Evolutionary conservation across 2,329 filamentous ascomycete species (phyloP), one percentile per base, ranked within the genome.

Genomic region (Aureobasidium namibiae): DNA sequence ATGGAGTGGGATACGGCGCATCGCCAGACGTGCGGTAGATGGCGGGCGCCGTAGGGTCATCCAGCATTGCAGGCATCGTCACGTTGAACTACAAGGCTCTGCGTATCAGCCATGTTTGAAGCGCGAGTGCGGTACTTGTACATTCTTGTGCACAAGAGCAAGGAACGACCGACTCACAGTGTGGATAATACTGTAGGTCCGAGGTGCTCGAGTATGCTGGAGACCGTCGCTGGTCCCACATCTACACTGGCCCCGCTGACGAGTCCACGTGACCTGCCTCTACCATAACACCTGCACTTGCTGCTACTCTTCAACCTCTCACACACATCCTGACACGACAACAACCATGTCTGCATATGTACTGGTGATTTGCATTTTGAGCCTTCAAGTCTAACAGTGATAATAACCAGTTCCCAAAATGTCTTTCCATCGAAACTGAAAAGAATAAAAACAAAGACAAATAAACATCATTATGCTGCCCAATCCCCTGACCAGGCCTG

Each of bases 21-120:
- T 80, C 78, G 33, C 87, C 88, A 63, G 86, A 87, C 56, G 83
- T 80, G 63, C 87, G 84, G 75, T 86, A 84, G 66, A 90, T 84
- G 69, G 85, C 82, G 64, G 87, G 82, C 68, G 85, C 81, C 44
- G 82, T 81, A 61, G 89, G 88, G 70, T 91, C 88, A 70, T 92
- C 88, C 68, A 90, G 80, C 74, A 90, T 87, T 63, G 89, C 87
- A 67, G 88, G 86, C 88, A 91, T 90, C 4, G 21, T 44, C 36
- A 29, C 18, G 26, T 31, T 18, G 29, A 11, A 7, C 42, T 54
- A 18, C 13, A 16, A 13, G 11, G 1, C 10, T 13, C 16, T 18
- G 10, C 10, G 8, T 33, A 29, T 56, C 21, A 56, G 52, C 31
- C 52, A 45, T 45, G 23, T 18, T 34, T 23, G 13, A 16, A 5